Evolutionary conservation across 1,139 yeast species (phyloP), one percentile per base, ranked within the genome.

Genomic region (Schizosaccharomyces versatilis): DNA sequence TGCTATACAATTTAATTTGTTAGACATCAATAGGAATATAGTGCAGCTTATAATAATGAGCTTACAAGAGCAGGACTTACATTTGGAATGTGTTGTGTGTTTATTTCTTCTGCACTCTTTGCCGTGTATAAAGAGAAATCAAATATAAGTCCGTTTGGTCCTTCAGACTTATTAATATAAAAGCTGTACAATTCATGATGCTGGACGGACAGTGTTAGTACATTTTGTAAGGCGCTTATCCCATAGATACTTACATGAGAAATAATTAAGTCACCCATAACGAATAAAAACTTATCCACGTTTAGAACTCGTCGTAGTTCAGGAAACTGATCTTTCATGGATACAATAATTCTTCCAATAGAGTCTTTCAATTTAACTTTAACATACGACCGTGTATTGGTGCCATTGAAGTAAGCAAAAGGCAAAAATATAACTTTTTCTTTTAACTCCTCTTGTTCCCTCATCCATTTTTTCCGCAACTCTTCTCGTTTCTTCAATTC

Each of bases 171-270:
- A 32, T 44, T 44, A 8, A 44, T 9, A 32, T 44, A 44, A 44
- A 44, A 44, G 49, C 32, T 19, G 38, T 44, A 44, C n/a, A 44
- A 12, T n/a, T 44, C 49, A 32, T 44, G 49, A 32, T 44, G 49
- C 47, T 41, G 14, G 9, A 41, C 3, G 12, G 8, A 41, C n/a
- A 41, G 1, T 15, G 47, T 41, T 41, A 41, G 12, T 10, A n/a
- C 9, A 24, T 7, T 6, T 5, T 41, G 14, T 3, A 24, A 24
- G 5, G 32, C 2, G 24, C 17, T 41, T 6, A 15, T n/a, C 24
- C 19, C 7, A 12, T 3, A 12, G 15, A 9, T 3, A 41, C 47
- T 17, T 41, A 41, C 47, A 44, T 44, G 49, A 12, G 49, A 36
- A 9, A 44, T 44, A 10, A 44, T 44, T 8, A 44, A 44, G 32